Conservation (phyloP, 371 early-diverging fungal species). For the Batrachochytrium dendrobatidis region DNA sequence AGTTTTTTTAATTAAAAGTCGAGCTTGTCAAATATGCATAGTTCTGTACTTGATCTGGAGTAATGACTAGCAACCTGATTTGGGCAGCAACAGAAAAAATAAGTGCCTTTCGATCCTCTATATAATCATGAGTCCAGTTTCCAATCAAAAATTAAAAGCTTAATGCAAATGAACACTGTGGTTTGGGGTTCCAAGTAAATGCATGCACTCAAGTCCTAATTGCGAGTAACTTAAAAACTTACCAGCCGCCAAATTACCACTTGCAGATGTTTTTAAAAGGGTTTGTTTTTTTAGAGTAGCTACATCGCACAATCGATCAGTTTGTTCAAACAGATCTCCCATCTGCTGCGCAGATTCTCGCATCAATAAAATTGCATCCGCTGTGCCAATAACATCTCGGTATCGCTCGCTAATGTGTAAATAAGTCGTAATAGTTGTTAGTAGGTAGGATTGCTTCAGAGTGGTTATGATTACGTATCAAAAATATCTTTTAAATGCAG, state of each 20-base stretch:
- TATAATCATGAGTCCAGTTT: background rate
- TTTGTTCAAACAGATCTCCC: constrained; percentile 48
- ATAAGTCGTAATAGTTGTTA: background rate
- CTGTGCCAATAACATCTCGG: constrained; percentile 73
- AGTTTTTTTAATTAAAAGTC: background rate
- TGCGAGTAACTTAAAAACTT: background rate
- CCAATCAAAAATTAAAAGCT: too few relatives aligned
- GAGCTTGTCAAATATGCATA: background rate
- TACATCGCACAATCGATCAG: constrained; percentile 54
- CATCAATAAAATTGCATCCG: constrained; percentile 75
- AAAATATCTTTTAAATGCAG: too few relatives aligned
- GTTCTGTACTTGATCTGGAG: constrained; percentile 67
- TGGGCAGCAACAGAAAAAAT: constrained; percentile 67
- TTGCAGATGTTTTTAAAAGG: constrained; percentile 22
- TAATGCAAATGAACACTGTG: constrained; percentile 6
- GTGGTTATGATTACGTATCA: background rate
- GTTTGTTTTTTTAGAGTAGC: constrained; percentile 40
- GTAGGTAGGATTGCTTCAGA: background rate
- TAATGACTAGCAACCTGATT: constrained; percentile 76
- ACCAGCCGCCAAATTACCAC: constrained; percentile 32
- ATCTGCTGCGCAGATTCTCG: constrained; percentile 49
- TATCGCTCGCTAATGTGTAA: constrained; percentile 64
- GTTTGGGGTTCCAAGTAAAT: too few relatives aligned
- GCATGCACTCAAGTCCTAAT: too few relatives aligned
- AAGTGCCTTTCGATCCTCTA: constrained; percentile 50